A percentile compares a stretch with the other conserved stretches of the same genome.
Evolutionary conservation across 768 basidiomycete genomes (phyloP).

Genomic region (Pseudohyphozyma bogoriensis): DNA sequence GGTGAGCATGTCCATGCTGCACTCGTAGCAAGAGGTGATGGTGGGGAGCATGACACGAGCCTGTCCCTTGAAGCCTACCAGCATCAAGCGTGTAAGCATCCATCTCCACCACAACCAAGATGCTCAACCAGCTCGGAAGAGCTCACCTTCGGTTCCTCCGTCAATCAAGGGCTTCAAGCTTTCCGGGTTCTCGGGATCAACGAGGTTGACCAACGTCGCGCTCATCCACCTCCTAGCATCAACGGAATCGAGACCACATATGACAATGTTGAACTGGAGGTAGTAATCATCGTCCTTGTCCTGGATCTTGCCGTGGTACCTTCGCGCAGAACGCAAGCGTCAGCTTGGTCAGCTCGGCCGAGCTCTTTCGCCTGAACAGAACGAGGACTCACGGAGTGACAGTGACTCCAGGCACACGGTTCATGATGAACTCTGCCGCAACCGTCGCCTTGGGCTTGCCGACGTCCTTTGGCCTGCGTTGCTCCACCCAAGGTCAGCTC

Average conservation of each 20-base stretch:
- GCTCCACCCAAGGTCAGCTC: background rate
- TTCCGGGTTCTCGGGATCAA: constrained; percentile 85
- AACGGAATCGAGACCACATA: constrained; percentile 94
- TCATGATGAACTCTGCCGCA: constrained; percentile 95
- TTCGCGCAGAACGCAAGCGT: constrained; percentile 36
- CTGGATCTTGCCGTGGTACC: constrained; percentile 95
- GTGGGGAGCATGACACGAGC: constrained; percentile 93
- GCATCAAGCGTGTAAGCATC: background rate
- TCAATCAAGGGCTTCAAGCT: constrained; percentile 94
- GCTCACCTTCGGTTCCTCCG: constrained; percentile 88
- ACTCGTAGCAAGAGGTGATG: constrained; percentile 93
- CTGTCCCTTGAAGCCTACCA: constrained; percentile 90
- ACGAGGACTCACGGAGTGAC: constrained; percentile 72
- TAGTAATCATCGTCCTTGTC: constrained; percentile 94
- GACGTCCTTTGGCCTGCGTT: constrained; percentile 68
- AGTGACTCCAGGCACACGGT: constrained; percentile 84
- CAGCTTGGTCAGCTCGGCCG: background rate
- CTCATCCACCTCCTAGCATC: constrained; percentile 98
- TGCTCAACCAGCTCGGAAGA: background rate
- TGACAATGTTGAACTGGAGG: constrained; percentile 90
- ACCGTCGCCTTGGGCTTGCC: constrained; percentile 87
- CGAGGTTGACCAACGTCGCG: constrained; percentile 87
- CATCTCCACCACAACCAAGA: no score
- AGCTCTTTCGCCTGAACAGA: background rate
- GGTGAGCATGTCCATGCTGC: constrained; percentile 94